A percentile compares a stretch with the other conserved stretches of the same genome.
Conservation (phyloP, 1,284 basidiomycete species). For the Anthracocystis walkeri region DNA sequence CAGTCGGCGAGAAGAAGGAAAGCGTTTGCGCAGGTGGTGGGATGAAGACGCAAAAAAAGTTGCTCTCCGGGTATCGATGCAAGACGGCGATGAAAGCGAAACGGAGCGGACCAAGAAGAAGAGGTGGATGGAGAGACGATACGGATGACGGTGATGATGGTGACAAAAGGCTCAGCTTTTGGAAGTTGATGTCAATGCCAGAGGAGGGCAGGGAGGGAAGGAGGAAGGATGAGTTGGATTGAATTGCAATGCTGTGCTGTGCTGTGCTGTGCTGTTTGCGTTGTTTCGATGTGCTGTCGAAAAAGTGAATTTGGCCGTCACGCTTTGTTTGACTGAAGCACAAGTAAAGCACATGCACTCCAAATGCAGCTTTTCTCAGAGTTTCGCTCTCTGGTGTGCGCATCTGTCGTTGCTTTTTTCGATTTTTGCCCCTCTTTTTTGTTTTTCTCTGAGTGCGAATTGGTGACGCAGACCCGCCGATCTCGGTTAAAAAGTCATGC, state of each 20-base stretch:
- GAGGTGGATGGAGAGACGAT: background rate
- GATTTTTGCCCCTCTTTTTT: background rate
- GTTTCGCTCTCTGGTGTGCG: too few relatives aligned
- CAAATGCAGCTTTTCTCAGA: too few relatives aligned
- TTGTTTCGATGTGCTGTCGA: background rate
- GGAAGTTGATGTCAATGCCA: background rate
- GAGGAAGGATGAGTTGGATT: background rate
- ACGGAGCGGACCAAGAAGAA: background rate
- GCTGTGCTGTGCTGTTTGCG: background rate
- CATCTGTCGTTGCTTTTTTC: background rate
- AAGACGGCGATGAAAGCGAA: background rate
- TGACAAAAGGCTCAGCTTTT: background rate
- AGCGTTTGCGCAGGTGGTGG: background rate
- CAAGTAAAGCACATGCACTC: too few relatives aligned
- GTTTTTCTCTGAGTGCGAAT: background rate
- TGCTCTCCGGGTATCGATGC: constrained; percentile 16
- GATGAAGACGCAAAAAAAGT: background rate
- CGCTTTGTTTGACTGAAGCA: background rate
- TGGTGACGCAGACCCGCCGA: constrained; percentile 4
- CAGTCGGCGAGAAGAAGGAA: background rate
- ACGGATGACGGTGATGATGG: background rate
- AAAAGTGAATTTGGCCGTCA: background rate
- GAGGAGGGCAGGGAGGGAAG: background rate
- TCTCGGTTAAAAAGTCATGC: background rate
- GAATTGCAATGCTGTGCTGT: constrained; percentile 2